A percentile compares a stretch with the other conserved stretches of the same genome.
Conservation (phyloP, 192 early-diverging fungal genomes). For the Backusella westeae region DNA sequence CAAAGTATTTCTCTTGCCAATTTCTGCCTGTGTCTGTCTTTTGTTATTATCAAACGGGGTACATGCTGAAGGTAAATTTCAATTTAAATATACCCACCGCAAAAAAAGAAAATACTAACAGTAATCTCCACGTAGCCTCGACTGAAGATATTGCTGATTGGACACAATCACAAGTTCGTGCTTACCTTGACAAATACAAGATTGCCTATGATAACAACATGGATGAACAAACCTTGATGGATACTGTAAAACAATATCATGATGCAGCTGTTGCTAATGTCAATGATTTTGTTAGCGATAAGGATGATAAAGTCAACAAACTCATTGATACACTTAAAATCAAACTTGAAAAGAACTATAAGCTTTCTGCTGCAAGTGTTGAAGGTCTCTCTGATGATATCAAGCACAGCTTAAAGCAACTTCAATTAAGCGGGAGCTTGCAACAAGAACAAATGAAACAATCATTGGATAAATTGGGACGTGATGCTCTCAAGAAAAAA, state of each 20-base stretch:
- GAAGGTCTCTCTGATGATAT: conserved; percentile 15
- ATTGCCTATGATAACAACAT: conserved; percentile 28
- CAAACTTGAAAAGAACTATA: conserved; percentile 22
- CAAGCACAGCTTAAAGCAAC: conserved; percentile 15
- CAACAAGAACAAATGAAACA: conserved; percentile 21
- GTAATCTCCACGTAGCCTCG: neutral
- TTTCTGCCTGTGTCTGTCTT: neutral
- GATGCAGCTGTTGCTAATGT: conserved; percentile 15
- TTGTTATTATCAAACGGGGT: neutral
- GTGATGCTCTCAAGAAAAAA: conserved; percentile 27
- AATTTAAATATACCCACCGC: neutral
- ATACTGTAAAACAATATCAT: conserved; percentile 29
- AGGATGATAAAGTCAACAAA: conserved; percentile 17
- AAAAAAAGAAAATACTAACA: neutral
- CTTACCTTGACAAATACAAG: conserved; percentile 31
- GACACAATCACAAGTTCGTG: conserved; percentile 22
- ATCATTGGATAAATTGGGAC: conserved; percentile 17
- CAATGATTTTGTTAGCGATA: conserved; percentile 9
- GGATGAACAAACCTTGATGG: neutral
- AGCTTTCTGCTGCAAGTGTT: conserved; percentile 1
- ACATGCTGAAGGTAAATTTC: neutral
- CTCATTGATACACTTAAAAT: conserved; percentile 18
- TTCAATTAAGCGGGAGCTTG: conserved; percentile 23
- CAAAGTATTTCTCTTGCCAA: neutral
- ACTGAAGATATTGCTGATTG: conserved; percentile 21